Evolutionary conservation across 768 basidiomycete species (phyloP).

Genomic region (Naganishia kalamii): DNA sequence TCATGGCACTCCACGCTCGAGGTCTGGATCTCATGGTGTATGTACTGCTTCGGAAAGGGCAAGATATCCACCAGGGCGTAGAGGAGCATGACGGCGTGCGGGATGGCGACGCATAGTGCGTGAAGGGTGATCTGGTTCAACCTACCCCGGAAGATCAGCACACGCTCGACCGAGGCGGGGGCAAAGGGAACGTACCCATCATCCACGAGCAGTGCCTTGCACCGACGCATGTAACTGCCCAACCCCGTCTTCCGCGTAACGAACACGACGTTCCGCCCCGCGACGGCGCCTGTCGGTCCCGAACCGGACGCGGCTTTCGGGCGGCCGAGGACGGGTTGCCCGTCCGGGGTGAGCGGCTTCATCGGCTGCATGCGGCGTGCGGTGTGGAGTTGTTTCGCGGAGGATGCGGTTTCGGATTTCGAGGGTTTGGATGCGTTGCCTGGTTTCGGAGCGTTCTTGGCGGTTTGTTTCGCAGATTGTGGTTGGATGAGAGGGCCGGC

Average conservation of each 20-base stretch:
- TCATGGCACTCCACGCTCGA: conserved; percentile 40
- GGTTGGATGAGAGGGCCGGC: too few species aligned
- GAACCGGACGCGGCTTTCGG: background rate
- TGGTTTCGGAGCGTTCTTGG: background rate
- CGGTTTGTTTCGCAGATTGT: too few species aligned
- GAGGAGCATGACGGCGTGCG: conserved; percentile 42
- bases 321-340: background rate
- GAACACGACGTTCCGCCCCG: conserved; percentile 40
- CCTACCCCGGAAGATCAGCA: conserved; percentile 14
- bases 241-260: conserved; percentile 42
- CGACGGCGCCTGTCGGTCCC: conserved; percentile 6
- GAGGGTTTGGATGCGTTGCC: background rate
- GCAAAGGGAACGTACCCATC: conserved; percentile 39
- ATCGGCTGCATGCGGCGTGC: background rate
- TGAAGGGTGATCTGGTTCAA: conserved; percentile 38
- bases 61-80: conserved; percentile 45
- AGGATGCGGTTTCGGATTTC: background rate
- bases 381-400: background rate
- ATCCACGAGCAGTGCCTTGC: conserved; percentile 42
- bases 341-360: background rate
- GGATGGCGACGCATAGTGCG: conserved; percentile 44
- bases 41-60: conserved; percentile 37
- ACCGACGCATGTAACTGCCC: conserved; percentile 43
- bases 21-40: conserved; percentile 45
- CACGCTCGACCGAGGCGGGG: background rate